A percentile compares a stretch with the other conserved stretches of the same genome.
phyloP scores from a whole-genome alignment of 192 early-diverging fungal genomes.

The Spizellomyces punctatus region DNA sequence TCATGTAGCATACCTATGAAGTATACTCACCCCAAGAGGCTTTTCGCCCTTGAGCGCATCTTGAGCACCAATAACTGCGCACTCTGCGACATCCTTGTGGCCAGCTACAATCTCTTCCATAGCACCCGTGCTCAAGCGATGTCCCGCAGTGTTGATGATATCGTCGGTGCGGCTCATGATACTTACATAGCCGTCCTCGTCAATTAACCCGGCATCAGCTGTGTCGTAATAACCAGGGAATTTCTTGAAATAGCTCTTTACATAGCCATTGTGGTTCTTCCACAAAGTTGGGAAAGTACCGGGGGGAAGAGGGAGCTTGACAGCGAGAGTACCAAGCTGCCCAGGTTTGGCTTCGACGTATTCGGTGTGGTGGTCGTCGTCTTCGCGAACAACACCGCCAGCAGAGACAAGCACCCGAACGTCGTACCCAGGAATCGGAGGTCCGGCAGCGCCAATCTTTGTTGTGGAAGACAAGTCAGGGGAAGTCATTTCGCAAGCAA shows the following conservation, averaged over 20 bases:
- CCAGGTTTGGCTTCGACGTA: conserved; percentile 52
- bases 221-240: conserved; percentile 85
- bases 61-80: conserved; percentile 40
- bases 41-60: conserved; percentile 48
- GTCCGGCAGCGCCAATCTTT: conserved; percentile 73
- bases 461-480: conserved; percentile 14
- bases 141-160: conserved; percentile 85
- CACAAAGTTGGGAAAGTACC: conserved; percentile 78
- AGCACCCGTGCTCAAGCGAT: conserved; percentile 78
- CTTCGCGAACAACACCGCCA: conserved; percentile 5
- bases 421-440: conserved; percentile 77
- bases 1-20: neutral
- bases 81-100: conserved; percentile 55
- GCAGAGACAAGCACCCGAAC: conserved; percentile 55
- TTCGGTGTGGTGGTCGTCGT: conserved; percentile 16
- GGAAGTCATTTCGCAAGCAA: conserved; percentile 55
- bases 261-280: conserved; percentile 75
- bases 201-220: conserved; percentile 80
- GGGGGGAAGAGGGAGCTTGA: conserved; percentile 80
- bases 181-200: conserved; percentile 56
- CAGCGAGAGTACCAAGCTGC: conserved; percentile 75
- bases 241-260: conserved; percentile 68
- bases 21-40: conserved; percentile 26
- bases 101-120: conserved; percentile 73
- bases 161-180: conserved; percentile 50